Evolutionary conservation across 1,284 basidiomycete species (phyloP), one percentile per base, ranked within the genome.

Genomic region (Ceratobasidium papillatum): DNA sequence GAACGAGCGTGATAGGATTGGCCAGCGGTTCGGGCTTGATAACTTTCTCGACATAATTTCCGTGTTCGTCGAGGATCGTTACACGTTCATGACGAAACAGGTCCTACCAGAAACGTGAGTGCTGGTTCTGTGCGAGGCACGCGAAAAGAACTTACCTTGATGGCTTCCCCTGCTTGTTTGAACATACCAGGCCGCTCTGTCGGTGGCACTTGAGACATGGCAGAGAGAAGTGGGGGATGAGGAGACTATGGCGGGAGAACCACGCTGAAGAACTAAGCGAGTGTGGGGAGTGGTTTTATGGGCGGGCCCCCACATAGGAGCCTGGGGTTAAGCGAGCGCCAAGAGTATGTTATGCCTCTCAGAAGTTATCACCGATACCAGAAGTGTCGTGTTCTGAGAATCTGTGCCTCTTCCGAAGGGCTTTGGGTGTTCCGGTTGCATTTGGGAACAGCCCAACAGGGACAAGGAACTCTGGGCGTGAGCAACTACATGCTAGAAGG

Each of bases 1-100:
- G 74, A 19, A 83, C 52, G 32, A 83, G 77, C 68, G 80, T 80
- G 78, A 83, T 78, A 2, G 82, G 80, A 77, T 84, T 83, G 62
- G 75, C 27, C 25, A 52, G 43, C 2, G 71, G 71, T 36, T 73
- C 71, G 22, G 71, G 71, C 59, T 73, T 73, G 71, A 62, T 63
- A 22, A 73, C 51, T 36, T 63, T 62, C 71, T 73, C 71, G 17
- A 73, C 71, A 25, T 62, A 62, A 17, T 73, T 61, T 22, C 71
- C 71, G 27, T 73, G 58, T 49, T 73, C 71, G 45, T 73, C 71
- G 59, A 73, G 58, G 12, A 73, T 45, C 30, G 71, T 73, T 17
- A 73, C 51, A 25, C 71, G 71, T 19, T 73, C 71, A 52, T 73
- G 51, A 30, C 71, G 71, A 47, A 73, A 73, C 25, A 73, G 59